phyloP scores from a whole-genome alignment of 1,284 basidiomycete species.

The Ustilago hordei region DNA sequence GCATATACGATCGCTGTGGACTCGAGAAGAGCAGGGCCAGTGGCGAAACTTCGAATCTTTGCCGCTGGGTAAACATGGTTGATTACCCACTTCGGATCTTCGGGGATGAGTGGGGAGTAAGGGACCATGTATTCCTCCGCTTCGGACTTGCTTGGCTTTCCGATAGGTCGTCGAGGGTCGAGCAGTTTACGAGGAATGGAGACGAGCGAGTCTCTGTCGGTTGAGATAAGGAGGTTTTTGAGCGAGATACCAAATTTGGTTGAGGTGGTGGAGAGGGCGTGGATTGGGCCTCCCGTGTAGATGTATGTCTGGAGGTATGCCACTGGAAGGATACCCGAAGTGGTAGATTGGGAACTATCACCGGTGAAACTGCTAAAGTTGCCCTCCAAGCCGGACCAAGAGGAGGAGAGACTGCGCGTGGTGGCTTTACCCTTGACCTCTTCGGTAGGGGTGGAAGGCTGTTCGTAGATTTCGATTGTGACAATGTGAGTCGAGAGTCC shows the following conservation, averaged over 20 bases:
- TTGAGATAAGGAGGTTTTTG: slow-evolving; percentile 91
- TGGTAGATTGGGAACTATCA: slow-evolving; percentile 14
- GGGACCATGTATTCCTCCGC: slow-evolving; percentile 86
- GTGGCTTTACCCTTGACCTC: slow-evolving; percentile 70
- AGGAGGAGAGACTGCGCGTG: slow-evolving; percentile 13
- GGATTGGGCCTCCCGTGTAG: slow-evolving; percentile 75
- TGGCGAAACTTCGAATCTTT: slow-evolving; percentile 74
- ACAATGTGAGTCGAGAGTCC: slow-evolving; percentile 68
- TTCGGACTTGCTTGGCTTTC: slow-evolving; percentile 82
- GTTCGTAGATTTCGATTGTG: slow-evolving; percentile 87
- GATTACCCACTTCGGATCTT: slow-evolving; percentile 80
- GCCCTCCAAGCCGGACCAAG: slow-evolving; percentile 38
- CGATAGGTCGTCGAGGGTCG: slow-evolving; percentile 82
- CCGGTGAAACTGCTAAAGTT: slow-evolving; percentile 50
- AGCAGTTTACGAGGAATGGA: slow-evolving; percentile 81
- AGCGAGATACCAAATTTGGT: slow-evolving; percentile 84
- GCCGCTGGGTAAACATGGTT: slow-evolving; percentile 77
- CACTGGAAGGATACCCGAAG: slow-evolving; percentile 9
- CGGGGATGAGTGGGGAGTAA: slow-evolving; percentile 82
- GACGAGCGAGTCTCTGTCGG: slow-evolving; percentile 79
- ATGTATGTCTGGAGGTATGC: slow-evolving; percentile 80
- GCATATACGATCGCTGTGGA: slow-evolving; percentile 90
- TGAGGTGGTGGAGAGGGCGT: slow-evolving; percentile 78
- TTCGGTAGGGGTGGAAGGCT: slow-evolving; percentile 79
- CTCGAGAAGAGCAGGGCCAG: slow-evolving; percentile 86